These are phyloP conservation scores for Coelastrella sp. DNA, from an alignment of 139 green algal species.

Conservation along the genomic window DNA sequence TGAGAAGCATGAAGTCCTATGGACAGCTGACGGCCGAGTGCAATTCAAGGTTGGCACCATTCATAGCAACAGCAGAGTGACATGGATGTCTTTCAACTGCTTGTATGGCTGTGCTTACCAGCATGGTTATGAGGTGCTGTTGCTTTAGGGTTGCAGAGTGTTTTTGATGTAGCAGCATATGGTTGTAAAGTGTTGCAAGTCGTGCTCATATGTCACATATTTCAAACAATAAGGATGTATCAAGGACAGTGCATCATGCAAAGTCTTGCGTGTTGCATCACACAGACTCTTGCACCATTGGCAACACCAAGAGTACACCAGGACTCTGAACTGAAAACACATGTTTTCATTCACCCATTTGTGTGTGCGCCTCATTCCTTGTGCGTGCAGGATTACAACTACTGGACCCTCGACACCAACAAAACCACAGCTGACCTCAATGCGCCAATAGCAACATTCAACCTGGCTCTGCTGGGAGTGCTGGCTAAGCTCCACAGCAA, in stretches of 20 bases:
- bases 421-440: neutral
- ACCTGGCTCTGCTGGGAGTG: slow-evolving; percentile 46
- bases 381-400: slow-evolving; percentile 35
- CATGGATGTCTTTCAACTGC: neutral
- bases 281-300: too few species aligned
- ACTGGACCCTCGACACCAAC: slow-evolving; percentile 18
- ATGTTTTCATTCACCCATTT: too few species aligned
- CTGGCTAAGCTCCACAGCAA: slow-evolving; percentile 30
- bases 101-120: too few species aligned
- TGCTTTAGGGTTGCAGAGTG: too few species aligned
- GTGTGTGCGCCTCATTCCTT: neutral
- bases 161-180: too few species aligned
- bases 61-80: neutral
- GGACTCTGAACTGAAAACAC: too few species aligned
- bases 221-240: too few species aligned
- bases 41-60: slow-evolving; percentile 33
- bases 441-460: slow-evolving; percentile 36
- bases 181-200: too few species aligned
- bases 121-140: too few species aligned
- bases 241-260: neutral
- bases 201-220: too few species aligned
- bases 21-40: slow-evolving; percentile 42
- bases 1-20: slow-evolving; percentile 44
- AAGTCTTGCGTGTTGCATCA: neutral
- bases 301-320: too few species aligned